Base-by-base conservation (phyloP, 192 early-diverging fungal genomes). In the Backusella westeae region DNA sequence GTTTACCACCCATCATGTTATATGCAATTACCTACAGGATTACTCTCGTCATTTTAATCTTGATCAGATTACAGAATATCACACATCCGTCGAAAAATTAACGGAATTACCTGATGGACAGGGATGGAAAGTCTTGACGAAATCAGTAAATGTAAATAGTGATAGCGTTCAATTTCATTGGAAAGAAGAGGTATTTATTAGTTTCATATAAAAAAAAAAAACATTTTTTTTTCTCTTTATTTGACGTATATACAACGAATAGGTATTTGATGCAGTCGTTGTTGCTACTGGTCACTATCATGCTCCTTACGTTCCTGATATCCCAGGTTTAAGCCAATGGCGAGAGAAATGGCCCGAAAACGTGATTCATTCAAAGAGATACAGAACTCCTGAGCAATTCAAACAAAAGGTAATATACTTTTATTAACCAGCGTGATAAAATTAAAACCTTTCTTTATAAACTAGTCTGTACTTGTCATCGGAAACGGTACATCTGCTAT, bases 281-380 rank as follows among this genome's bases (percentile, higher is more conserved):
- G 80, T 90, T n/a, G 84, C 84, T 38, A 83, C 79, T 4, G 89
- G 89, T 17, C 82, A 87, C n/a, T 83, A 84, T 52, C 67, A 68
- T 29, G 79, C 83, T 29, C 89, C 89, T 14, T 82, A 74, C 56
- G 84, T 90, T 23, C 89, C 89, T 0, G 77, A 85, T 23, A 75
- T 89, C 5, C 67, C 72, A 0, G 85, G 87, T 0, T 56, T 89
- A 7, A 32, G 23, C 0, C 56, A 75, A 6, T 66, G 38, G 21
- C 41, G 34, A 19, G 66, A 65, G 12, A n/a, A 10, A 8, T 36
- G 71, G 36, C 41, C 36, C n/a, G 29, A 80, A 34, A 63, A 63
- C 4, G 56, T 63, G 3, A 53, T 75, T 23, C 83, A 84, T 69
- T 81, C 83, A 59, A 75, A 72, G 35, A 68, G 81, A 17, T 84